Base-by-base conservation (phyloP, 169 alveolate species). In the Condylostoma magnum region DNA sequence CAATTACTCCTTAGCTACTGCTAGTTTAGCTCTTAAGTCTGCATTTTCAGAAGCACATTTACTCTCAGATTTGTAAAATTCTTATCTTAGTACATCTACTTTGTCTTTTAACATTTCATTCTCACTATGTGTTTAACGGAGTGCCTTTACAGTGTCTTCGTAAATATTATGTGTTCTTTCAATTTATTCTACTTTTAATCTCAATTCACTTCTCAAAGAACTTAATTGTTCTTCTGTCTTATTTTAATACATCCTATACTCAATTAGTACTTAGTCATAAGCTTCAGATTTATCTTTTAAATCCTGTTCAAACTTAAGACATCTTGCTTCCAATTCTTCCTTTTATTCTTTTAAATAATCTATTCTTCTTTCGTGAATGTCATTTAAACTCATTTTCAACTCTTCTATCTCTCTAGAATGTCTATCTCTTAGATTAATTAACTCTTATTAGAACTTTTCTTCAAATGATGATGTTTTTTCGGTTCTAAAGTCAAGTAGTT, bases 71-170 rank as follows among this genome's bases (percentile, higher is more conserved):
- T 85, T 84, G 53, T 85, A 84, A 55, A 79, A 89, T 50, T 89
- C 95, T 31, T 70, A 57, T 57, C 80, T 89, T 28, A 89, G 65
- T 2, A 89, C 79, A 44, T 84, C 90, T 4, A 82, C 65, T 52
- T 89, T 85, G 22, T 70, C 83, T 58, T 78, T 79, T 4, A 85
- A 56, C 67, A 80, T 53, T 54, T 82, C 95, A 63, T 84, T 84
- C 65, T 84, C 92, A 3, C 66, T 43, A 68, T 87, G 83, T 0
- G 68, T 27, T 36, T 76, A 63, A n/a, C 67, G 53, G 47, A 52
- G 22, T 6, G 77, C 89, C 54, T 83, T 89, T 8, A 89, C 27
- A 20, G 85, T 82, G 28, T 89, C 92, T 56, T 89, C 91, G 81
- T 89, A 89, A 0, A 82, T 46, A 71, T 82, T 80, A 8, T 73